A percentile compares a stretch with the other conserved stretches of the same genome.
These are phyloP conservation scores for Inosperma sp. DNA, from an alignment of 768 basidiomycete species.

Conservation along the genomic window DNA sequence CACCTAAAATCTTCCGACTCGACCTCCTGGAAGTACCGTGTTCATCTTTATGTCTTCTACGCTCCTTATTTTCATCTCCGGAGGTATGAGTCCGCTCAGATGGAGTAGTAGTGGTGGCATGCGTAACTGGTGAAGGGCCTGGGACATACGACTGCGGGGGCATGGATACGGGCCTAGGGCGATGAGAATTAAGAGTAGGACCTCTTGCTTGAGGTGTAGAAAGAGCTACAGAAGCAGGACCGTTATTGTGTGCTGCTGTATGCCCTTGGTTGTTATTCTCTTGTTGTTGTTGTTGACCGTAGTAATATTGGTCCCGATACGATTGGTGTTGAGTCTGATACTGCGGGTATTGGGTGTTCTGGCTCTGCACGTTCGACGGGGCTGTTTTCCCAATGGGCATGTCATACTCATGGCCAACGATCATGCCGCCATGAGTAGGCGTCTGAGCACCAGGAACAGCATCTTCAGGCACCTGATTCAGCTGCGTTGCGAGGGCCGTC, in stretches of 20 bases:
- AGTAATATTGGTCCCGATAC: constrained; percentile 9
- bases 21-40: constrained; percentile 24
- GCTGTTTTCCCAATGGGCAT: constrained; percentile 45
- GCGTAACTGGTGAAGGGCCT: constrained; percentile 12
- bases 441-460: constrained; percentile 35
- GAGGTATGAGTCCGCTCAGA: constrained; percentile 31
- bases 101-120: constrained; percentile 12
- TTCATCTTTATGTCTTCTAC: constrained; percentile 30
- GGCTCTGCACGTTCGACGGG: constrained; percentile 18
- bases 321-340: constrained; percentile 24
- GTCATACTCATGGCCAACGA: constrained; percentile 62
- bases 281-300: constrained; percentile 13
- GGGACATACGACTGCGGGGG: constrained; percentile 54
- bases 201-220: constrained; percentile 27
- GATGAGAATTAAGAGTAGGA: constrained; percentile 33
- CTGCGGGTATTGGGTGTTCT: constrained; percentile 3
- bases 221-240: constrained; percentile 11
- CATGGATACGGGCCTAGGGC: constrained; percentile 69
- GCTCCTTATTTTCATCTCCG: constrained; percentile 26
- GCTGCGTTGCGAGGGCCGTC: constrained; percentile 42
- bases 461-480: constrained; percentile 51
- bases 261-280: constrained; percentile 17
- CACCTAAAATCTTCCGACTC: constrained; percentile 68
- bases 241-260: constrained; percentile 17
- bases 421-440: constrained; percentile 52